phyloP scores from a whole-genome alignment of 768 basidiomycete genomes.

The Roridomyces roridus region DNA sequence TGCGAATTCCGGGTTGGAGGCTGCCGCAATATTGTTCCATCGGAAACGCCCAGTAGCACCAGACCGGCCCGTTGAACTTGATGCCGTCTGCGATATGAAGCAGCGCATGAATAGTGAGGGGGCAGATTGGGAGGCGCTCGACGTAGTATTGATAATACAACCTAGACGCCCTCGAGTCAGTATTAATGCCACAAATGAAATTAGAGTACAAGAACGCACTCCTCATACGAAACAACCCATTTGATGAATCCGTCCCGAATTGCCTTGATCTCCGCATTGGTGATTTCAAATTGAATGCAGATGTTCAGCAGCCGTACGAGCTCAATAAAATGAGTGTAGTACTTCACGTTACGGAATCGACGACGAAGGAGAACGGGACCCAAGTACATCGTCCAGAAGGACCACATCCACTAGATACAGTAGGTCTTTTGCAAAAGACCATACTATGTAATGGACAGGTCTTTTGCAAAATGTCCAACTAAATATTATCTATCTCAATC shows the following conservation, averaged over 20 bases:
- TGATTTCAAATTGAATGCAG: slow-evolving; percentile 38
- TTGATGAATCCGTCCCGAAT: slow-evolving; percentile 30
- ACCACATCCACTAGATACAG: slow-evolving; percentile 16
- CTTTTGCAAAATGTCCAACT: too few relatives aligned
- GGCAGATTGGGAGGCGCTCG: slow-evolving; percentile 31
- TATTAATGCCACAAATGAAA: neutral
- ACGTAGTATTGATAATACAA: slow-evolving; percentile 36
- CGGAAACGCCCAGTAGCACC: slow-evolving; percentile 3
- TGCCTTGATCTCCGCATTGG: slow-evolving; percentile 17
- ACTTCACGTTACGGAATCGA: slow-evolving; percentile 28
- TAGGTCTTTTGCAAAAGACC: too few relatives aligned
- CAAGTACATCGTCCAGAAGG: slow-evolving; percentile 37
- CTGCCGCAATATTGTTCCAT: slow-evolving; percentile 4
- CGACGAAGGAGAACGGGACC: slow-evolving; percentile 35
- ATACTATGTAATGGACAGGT: too few relatives aligned
- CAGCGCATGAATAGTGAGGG: slow-evolving; percentile 36
- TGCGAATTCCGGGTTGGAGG: neutral
- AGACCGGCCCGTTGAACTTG: neutral
- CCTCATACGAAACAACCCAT: slow-evolving; percentile 40
- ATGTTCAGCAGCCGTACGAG: slow-evolving; percentile 35
- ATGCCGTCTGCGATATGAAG: slow-evolving; percentile 12
- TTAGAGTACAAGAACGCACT: slow-evolving; percentile 32
- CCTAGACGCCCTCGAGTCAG: neutral
- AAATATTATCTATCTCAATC: too few relatives aligned
- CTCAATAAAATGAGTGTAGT: slow-evolving; percentile 41